Percentiles rank a stretch among this genome's conserved stretches.
Conservation (phyloP, 2,329 filamentous ascomycete species). For the Fusarium sp. region DNA sequence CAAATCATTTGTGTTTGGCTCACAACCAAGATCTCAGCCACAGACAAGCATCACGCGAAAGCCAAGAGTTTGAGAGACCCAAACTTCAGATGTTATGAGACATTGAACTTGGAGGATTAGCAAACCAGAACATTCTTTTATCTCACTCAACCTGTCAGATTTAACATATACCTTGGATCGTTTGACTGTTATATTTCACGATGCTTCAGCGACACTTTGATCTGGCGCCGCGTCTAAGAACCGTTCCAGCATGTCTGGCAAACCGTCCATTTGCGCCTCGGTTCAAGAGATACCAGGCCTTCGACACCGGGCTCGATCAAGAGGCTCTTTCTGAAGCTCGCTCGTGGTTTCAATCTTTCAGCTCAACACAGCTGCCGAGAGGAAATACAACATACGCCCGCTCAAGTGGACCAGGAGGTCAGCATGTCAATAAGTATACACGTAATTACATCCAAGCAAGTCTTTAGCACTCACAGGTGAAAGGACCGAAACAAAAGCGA, state of each 20-base stretch:
- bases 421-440: constrained; percentile 69
- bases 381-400: constrained; percentile 63
- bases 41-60: constrained; percentile 4
- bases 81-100: neutral
- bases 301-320: constrained; percentile 58
- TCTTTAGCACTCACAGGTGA: constrained; percentile 52
- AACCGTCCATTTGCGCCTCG: constrained; percentile 21
- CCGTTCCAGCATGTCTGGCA: neutral
- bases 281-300: constrained; percentile 55
- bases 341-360: constrained; percentile 59
- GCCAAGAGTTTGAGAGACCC: constrained; percentile 8
- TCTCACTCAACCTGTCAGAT: neutral
- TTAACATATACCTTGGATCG: neutral
- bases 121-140: neutral
- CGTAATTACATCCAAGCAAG: constrained; percentile 43
- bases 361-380: constrained; percentile 54
- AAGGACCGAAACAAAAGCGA: constrained; percentile 68
- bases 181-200: neutral
- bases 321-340: constrained; percentile 61
- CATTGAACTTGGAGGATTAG: neutral
- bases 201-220: constrained; percentile 27
- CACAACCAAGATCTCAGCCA: constrained; percentile 22
- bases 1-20: constrained; percentile 31
- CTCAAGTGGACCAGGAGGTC: constrained; percentile 68
- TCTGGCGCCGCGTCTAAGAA: neutral